Base-by-base conservation (phyloP, 306 rosid species). In the Prunus mira region DNA sequence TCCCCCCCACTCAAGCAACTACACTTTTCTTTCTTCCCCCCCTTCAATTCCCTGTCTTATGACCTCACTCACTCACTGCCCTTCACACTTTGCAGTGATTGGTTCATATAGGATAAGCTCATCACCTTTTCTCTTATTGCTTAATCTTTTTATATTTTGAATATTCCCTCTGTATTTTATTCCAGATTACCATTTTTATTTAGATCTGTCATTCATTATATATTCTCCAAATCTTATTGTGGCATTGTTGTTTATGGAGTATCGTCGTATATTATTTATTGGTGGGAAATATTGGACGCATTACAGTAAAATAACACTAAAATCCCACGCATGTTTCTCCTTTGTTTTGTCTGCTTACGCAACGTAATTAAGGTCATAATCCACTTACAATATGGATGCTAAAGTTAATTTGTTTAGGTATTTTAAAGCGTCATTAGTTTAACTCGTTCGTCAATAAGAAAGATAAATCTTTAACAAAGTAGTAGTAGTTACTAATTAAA, bases 81-180 rank as follows among this genome's bases (percentile, higher is more conserved):
- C 58, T 81, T 71, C 18, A 27, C 69, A 19, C 69, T 51, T 12
- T 46, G 28, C 46, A 47, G 52, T 77, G 32, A 87, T 83, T 75
- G 88, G 86, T 19, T 73, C 65, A 19, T 47, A 69, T 25, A 80
- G 86, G 91, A 87, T 89, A 85, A 87, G 89, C 76, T 66, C 62
- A 61, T 54, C 77, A 67, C 52, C 54, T 69, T 66, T 66, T 67
- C 58, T 52, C 57, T 32, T 60, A n/a, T 38, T 18, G 5, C 57
- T 49, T 19, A 18, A 64, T 67, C 43, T 38, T 38, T 38, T 38
- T 25, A 34, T 73, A 45, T 67, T 19, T 1, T 9, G 32, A 34
- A 71, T 52, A 38, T 38, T 38, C 43, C 43, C 43, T 38, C 71
- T 25, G 41, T 45, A 52, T 72, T 76, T 43, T 77, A 58, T 63